A percentile compares a stretch with the other conserved stretches of the same genome.
Conservation (phyloP, 805 yeast species). For the Pichia scutulata region DNA sequence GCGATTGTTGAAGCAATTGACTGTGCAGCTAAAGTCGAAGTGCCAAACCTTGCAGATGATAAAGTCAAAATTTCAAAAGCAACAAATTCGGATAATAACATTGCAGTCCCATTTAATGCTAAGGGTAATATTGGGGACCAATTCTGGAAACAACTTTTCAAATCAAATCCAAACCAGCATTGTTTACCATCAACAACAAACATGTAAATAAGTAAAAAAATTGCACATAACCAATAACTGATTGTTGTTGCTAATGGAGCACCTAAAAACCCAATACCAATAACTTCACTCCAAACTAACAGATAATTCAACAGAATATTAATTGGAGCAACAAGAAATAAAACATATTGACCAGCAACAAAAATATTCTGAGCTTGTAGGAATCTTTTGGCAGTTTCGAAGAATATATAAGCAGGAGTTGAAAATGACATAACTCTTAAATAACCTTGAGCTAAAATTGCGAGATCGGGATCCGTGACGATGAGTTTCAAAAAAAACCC, state of each 20-base stretch:
- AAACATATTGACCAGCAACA: constrained; percentile 68
- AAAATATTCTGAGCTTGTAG: constrained; percentile 73
- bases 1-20: constrained; percentile 47
- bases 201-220: constrained; percentile 47
- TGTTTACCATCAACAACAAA: constrained; percentile 51
- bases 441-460: constrained; percentile 48
- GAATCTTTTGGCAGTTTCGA: constrained; percentile 65
- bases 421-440: constrained; percentile 51
- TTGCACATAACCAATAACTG: constrained; percentile 64
- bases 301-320: constrained; percentile 59
- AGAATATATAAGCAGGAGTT: constrained; percentile 62
- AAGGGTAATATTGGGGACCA: constrained; percentile 36
- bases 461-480: constrained; percentile 38
- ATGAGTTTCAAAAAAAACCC: constrained; percentile 37
- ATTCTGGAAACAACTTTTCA: constrained; percentile 25
- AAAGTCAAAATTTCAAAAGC: constrained; percentile 51
- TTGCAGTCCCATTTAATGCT: constrained; percentile 46
- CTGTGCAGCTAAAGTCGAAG: constrained; percentile 48
- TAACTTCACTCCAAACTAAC: constrained; percentile 47
- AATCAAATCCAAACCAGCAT: constrained; percentile 60
- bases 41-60: constrained; percentile 45
- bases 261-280: constrained; percentile 67
- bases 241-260: constrained; percentile 70
- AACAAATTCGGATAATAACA: constrained; percentile 49
- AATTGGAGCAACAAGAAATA: constrained; percentile 63